Evolutionary conservation across 257 asterid genomes (phyloP).

Genomic region (Ehretia macrophylla): DNA sequence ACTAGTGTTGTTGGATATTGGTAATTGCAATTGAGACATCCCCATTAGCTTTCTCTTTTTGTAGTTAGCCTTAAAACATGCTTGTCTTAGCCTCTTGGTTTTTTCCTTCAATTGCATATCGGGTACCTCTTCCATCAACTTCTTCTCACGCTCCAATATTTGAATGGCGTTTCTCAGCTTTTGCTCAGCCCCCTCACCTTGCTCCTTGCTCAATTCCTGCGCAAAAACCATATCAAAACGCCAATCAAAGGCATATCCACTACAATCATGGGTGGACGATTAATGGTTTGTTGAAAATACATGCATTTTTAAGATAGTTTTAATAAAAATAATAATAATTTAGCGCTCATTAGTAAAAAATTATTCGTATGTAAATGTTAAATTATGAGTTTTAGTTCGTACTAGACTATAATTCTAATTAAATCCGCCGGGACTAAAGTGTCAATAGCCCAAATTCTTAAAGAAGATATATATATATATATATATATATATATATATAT

Average conservation of each 20-base stretch:
- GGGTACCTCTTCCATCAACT: constrained; percentile 53
- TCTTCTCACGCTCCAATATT: constrained; percentile 48
- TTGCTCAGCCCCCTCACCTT: constrained; percentile 34
- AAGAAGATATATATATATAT: too few species aligned
- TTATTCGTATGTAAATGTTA: too few species aligned
- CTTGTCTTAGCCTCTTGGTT: constrained; percentile 65
- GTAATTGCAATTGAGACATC: constrained; percentile 9
- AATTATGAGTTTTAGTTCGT: too few species aligned
- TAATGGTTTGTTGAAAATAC: too few species aligned
- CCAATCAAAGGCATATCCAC: not conserved
- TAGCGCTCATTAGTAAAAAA: too few species aligned
- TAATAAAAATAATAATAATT: not conserved
- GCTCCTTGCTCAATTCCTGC: constrained; percentile 38
- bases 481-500: too few species aligned
- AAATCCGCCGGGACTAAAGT: too few species aligned
- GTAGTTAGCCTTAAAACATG: constrained; percentile 68
- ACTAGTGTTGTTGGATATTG: not conserved
- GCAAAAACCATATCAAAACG: too few species aligned
- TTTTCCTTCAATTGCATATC: constrained; percentile 52
- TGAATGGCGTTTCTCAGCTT: constrained; percentile 18
- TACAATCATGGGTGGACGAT: too few species aligned
- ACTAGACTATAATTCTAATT: too few species aligned
- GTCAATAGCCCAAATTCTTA: too few species aligned
- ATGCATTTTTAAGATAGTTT: too few species aligned
- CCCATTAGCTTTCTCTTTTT: constrained; percentile 60